Evolutionary conservation across 805 yeast genomes (phyloP).

Genomic region (Yamadazyma olivae): DNA sequence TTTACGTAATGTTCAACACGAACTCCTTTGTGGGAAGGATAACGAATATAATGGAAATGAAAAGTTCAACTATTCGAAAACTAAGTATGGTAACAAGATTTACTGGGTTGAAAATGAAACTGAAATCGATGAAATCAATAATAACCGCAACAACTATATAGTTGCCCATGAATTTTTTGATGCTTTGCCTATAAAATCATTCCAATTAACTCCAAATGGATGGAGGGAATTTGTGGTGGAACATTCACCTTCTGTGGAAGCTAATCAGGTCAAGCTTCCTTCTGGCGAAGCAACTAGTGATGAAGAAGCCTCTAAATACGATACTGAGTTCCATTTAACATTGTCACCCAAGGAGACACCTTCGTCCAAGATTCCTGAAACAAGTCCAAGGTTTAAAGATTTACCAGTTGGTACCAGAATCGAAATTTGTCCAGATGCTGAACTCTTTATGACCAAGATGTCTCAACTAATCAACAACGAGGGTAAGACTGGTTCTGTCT

Average conservation of each 20-base stretch:
- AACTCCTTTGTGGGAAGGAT: conserved; percentile 38
- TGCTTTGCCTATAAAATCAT: conserved; percentile 76
- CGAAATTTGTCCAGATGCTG: conserved; percentile 75
- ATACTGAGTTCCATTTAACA: conserved; percentile 52
- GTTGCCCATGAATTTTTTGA: conserved; percentile 87
- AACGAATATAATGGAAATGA: no score
- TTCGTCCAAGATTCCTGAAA: conserved; percentile 53
- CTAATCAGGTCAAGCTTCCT: conserved; percentile 29
- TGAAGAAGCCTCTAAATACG: conserved; percentile 4
- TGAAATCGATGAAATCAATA: conserved; percentile 41
- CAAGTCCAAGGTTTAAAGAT: conserved; percentile 47
- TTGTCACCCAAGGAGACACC: conserved; percentile 60
- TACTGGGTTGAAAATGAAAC: conserved; percentile 61
- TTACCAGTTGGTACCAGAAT: conserved; percentile 56
- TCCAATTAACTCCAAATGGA: conserved; percentile 57
- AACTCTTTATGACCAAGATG: conserved; percentile 54
- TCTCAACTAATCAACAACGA: conserved; percentile 42
- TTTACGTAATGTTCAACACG: conserved; percentile 55
- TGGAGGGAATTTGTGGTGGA: conserved; percentile 83
- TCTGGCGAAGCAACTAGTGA: conserved; percentile 6
- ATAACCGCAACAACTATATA: conserved; percentile 51
- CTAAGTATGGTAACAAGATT: conserved; percentile 52
- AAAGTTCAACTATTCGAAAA: conserved; percentile 33
- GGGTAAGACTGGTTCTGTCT: conserved; percentile 54
- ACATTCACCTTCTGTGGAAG: conserved; percentile 36